phyloP scores from a whole-genome alignment of 2,329 filamentous ascomycete genomes.

The Trichoderma sp. region DNA sequence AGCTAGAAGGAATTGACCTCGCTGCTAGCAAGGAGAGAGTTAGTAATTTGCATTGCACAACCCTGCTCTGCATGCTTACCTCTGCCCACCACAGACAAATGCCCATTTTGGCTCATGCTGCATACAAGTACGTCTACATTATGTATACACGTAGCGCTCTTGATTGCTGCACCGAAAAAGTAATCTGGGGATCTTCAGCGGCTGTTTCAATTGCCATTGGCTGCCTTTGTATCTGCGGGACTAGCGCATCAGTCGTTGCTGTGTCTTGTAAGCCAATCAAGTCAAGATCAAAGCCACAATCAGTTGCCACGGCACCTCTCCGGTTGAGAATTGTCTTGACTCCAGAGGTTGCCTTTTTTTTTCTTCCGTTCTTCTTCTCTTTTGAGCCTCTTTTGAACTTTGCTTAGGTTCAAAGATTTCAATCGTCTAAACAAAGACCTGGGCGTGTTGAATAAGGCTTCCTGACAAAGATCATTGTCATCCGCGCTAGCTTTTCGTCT shows the following conservation, averaged over 20 bases:
- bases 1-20: neutral
- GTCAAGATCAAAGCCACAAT: neutral
- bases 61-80: neutral
- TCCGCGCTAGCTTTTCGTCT: neutral
- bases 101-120: conserved; percentile 7
- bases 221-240: conserved; percentile 1
- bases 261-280: conserved; percentile 17
- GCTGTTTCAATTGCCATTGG: conserved; percentile 20
- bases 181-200: conserved; percentile 14
- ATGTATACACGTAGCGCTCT: conserved; percentile 4
- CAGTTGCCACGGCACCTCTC: neutral
- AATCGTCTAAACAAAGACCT: neutral
- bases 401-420: neutral
- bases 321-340: neutral
- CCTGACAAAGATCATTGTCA: conserved; percentile 5
- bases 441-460: neutral
- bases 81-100: neutral
- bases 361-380: neutral
- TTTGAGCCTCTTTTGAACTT: neutral
- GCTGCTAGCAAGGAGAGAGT: neutral
- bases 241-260: neutral
- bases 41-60: neutral
- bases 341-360: neutral
- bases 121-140: conserved; percentile 1
- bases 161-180: conserved; percentile 4